Conservation (phyloP, 1,139 yeast genomes). For the Arxiozyma bovina region DNA sequence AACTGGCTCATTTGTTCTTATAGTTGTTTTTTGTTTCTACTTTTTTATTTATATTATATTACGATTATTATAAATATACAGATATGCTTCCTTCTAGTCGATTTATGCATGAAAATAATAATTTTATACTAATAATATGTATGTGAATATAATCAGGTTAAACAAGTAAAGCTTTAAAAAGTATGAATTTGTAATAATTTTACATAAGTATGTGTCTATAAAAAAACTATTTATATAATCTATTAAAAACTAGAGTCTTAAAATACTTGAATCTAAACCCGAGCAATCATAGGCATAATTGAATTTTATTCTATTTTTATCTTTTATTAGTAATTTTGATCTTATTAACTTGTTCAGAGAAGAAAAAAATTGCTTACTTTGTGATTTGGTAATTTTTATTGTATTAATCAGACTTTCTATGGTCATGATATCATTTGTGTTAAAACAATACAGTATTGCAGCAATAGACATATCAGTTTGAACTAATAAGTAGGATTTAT, state of each 20-base stretch:
- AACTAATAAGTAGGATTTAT: slow-evolving; percentile 7
- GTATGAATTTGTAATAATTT: too few relatives aligned
- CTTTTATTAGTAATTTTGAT: background rate
- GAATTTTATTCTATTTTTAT: background rate
- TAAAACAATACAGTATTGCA: slow-evolving; percentile 14
- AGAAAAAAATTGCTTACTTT: background rate
- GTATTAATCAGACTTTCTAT: slow-evolving; percentile 6
- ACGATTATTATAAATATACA: too few relatives aligned
- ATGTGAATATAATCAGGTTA: too few relatives aligned
- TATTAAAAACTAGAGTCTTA: background rate
- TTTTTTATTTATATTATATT: too few relatives aligned
- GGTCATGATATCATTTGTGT: slow-evolving; percentile 9
- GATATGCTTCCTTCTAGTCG: too few relatives aligned
- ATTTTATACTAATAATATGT: too few relatives aligned
- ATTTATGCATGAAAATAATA: too few relatives aligned
- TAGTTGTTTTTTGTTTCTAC: too few relatives aligned
- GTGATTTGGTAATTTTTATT: slow-evolving; percentile 5
- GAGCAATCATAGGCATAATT: slow-evolving; percentile 1
- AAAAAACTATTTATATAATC: too few relatives aligned
- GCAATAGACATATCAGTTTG: slow-evolving; percentile 13
- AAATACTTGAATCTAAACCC: background rate
- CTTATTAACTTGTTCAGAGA: slow-evolving; percentile 4
- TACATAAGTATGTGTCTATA: background rate
- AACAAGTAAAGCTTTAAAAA: background rate
- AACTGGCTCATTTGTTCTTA: too few relatives aligned